Evolutionary conservation across 805 yeast species (phyloP), one percentile per base, ranked within the genome.

Genomic region (Candida cerambycidarum): DNA sequence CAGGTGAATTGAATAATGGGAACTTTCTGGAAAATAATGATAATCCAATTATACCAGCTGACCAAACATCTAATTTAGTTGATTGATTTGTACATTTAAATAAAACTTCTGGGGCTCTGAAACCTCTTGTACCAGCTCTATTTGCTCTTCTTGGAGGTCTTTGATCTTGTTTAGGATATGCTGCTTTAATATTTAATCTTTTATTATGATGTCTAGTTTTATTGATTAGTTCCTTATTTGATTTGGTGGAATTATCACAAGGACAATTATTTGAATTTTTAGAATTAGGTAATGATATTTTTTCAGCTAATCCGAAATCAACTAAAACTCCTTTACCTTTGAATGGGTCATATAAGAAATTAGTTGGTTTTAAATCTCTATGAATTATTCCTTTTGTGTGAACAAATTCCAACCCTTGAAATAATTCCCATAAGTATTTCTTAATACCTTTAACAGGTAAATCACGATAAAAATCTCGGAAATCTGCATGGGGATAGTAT

Each of bases 81-180:
- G 85, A 75, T 65, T 89, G 97, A 45, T 85, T 81, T 1, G 85
- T 78, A 62, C 97, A 89, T 59, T 88, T 89, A 63, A 89, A 75
- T 42, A 90, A 67, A 3, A 89, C 97, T 59, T 89, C 97, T 0
- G 97, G 97, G 0, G 97, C 96, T 52, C 97, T 73, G 57, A 89
- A 89, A 0, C 97, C 97, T 53, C 97, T 74, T 1, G 97, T 89
- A 7, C 97, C 97, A 13, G 99, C 99, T 54, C 99, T 80, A 56
- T 93, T 93, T 0, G 98, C 98, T 44, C 99, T 76, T 55, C 96
- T 76, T 1, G 93, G 87, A 0, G 95, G 85, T 53, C 98, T 73
- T 38, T 79, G 79, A 65, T 93, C 99, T 54, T 86, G 87, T 58
- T 88, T 89, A 8, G 89, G 85, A 57, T 86, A 89, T 1, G 97